A percentile compares a stretch with the other conserved stretches of the same genome.
Conservation (phyloP, 176 grass and related monocot genomes). For the Rhynchospora pubera region DNA sequence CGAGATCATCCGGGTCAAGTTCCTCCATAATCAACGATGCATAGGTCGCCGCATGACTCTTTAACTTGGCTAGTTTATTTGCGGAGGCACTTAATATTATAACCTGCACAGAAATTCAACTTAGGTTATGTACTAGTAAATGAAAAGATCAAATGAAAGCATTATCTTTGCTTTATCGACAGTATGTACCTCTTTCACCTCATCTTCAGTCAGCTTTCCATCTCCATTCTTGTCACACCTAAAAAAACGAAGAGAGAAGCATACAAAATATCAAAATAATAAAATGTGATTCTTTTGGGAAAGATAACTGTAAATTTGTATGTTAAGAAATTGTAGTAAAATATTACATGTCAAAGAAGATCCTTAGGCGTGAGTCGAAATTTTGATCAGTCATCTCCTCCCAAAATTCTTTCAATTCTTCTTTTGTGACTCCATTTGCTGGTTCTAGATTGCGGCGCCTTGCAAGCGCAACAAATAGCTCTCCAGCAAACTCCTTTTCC, state of each 20-base stretch:
- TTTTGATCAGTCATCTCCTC: slow-evolving; percentile 97
- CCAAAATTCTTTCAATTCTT: slow-evolving; percentile 92
- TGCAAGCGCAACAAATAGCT: slow-evolving; percentile 71
- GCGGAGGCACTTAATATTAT: slow-evolving; percentile 91
- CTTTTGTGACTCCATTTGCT: slow-evolving; percentile 51
- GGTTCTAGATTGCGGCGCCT: slow-evolving; percentile 54
- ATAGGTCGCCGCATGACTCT: slow-evolving; percentile 75
- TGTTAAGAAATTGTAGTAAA: neutral
- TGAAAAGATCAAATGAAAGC: neutral
- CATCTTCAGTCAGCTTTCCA: slow-evolving; percentile 88
- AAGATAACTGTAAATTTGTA: neutral
- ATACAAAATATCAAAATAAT: neutral
- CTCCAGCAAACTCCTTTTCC: slow-evolving; percentile 88
- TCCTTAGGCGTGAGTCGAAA: slow-evolving; percentile 80
- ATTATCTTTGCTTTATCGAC: neutral
- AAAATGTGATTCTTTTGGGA: neutral
- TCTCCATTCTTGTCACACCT: slow-evolving; percentile 99
- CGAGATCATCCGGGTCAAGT: slow-evolving; percentile 69
- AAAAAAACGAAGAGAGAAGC: neutral
- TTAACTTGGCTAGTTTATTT: slow-evolving; percentile 84
- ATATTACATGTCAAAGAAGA: slow-evolving; percentile 99
- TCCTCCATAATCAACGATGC: slow-evolving; percentile 94
- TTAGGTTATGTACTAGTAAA: neutral
- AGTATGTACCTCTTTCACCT: slow-evolving; percentile 81
- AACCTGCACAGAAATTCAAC: slow-evolving; percentile 33